Evolutionary conservation across 2,329 filamentous ascomycete genomes (phyloP).

Genomic region (Fusarium decemcellulare): DNA sequence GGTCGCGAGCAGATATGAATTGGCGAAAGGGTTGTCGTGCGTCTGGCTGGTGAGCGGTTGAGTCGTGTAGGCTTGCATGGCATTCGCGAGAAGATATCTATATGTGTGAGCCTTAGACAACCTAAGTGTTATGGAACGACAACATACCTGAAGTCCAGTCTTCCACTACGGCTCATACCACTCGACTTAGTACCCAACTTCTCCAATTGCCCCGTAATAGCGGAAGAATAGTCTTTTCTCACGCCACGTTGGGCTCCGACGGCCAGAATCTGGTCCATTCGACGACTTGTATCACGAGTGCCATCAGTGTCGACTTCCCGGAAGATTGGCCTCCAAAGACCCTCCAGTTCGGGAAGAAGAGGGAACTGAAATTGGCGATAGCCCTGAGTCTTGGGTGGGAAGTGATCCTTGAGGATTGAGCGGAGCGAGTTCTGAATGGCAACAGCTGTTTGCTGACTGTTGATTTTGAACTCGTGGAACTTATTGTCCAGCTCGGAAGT

Average conservation of each 20-base stretch:
- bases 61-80: constrained; percentile 70
- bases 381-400: constrained; percentile 62
- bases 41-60: constrained; percentile 65
- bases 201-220: constrained; percentile 67
- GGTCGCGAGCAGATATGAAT: constrained; percentile 68
- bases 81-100: constrained; percentile 73
- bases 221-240: constrained; percentile 62
- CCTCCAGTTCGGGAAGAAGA: constrained; percentile 63
- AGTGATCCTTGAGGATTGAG: constrained; percentile 64
- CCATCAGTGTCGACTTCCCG: constrained; percentile 51
- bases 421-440: constrained; percentile 71
- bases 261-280: constrained; percentile 71
- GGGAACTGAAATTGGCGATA: constrained; percentile 65
- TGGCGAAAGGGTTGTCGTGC: constrained; percentile 68
- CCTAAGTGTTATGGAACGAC: neutral
- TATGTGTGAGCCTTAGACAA: constrained; percentile 15
- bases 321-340: constrained; percentile 68
- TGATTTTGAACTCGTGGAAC: constrained; percentile 62
- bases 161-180: constrained; percentile 66
- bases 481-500: constrained; percentile 51
- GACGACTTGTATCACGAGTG: constrained; percentile 52
- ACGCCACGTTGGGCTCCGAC: constrained; percentile 71
- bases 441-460: constrained; percentile 62
- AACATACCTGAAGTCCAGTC: constrained; percentile 70
- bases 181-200: constrained; percentile 66